phyloP scores from a whole-genome alignment of 805 yeast genomes.

The Kurtzmaniella cleridarum region DNA sequence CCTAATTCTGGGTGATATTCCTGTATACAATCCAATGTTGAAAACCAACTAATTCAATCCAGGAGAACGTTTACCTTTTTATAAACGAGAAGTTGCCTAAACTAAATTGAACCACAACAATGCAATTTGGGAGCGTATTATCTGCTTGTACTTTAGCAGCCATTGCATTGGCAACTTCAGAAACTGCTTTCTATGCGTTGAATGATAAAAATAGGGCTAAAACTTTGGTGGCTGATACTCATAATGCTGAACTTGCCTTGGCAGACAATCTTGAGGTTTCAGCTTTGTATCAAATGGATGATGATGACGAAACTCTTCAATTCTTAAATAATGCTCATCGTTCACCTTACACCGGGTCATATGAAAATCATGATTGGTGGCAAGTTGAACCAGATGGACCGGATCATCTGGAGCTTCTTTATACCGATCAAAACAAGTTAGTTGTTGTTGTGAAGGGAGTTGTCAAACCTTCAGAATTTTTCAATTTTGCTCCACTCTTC shows the following conservation, averaged over 20 bases:
- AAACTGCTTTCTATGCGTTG: conserved; percentile 7
- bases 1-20: no score
- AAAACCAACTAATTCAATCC: no score
- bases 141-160: conserved; percentile 4
- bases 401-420: no score
- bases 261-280: conserved; percentile 42
- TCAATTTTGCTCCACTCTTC: conserved; percentile 8
- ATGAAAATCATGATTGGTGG: not conserved
- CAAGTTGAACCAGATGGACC: not conserved
- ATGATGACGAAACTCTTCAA: conserved; percentile 16
- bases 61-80: no score
- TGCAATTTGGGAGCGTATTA: not conserved
- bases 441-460: conserved; percentile 40
- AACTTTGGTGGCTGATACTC: conserved; percentile 1
- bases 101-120: no score
- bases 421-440: conserved; percentile 25
- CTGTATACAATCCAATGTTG: no score
- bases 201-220: not conserved
- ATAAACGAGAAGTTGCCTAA: no score
- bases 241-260: conserved; percentile 37
- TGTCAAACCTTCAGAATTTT: conserved; percentile 25
- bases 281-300: conserved; percentile 27
- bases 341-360: not conserved
- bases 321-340: conserved; percentile 15
- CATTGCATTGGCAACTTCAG: conserved; percentile 2